Evolutionary conservation across 495 filamentous ascomycete genomes (phyloP), one percentile per base, ranked within the genome.

Genomic region (Xylaria venustula): DNA sequence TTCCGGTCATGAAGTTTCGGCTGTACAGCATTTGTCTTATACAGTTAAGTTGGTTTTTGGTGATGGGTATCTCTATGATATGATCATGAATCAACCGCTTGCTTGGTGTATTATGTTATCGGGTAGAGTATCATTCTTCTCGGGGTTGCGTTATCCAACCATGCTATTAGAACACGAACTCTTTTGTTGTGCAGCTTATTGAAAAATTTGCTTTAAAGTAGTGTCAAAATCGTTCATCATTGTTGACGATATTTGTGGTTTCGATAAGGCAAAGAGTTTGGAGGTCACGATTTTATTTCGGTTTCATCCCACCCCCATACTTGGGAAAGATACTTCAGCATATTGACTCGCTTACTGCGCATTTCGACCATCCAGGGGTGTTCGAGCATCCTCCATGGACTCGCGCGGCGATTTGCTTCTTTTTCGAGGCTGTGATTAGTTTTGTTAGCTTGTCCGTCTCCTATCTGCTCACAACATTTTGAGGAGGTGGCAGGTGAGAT

Each of bases 311-410:
- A 98, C 47, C 90, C 94, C 94, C 94, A 98, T 34, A 98, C 94
- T 65, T 94, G 88, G 52, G 83, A 83, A 55, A 98, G 79, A 76
- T 96, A 98, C 69, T 90, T 86, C 46, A 86, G 86, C 92, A 98
- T 98, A 71, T 97, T 96, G 67, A 98, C 95, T 70, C 92, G 90
- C 81, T 97, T 98, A 54, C 84, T 83, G 64, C 87, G 88, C 90
- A 97, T 97, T 68, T 97, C 94, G 57, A 89, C 77, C 84, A 98
- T 93, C 94, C 94, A 98, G 7, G 94, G 94, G 80, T 98, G 95
- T 65, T 98, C 95, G 64, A 97, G 87, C 93, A 98, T 98, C 62
- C 93, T 89, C 94, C 95, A 98, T 36, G 94, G 94, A 50, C 88
- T 93, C 34, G 93, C 95, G 64, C 94, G 84, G 69, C 93, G 87